phyloP scores from a whole-genome alignment of 164 flowering plant species.

The Vitis amurensis region DNA sequence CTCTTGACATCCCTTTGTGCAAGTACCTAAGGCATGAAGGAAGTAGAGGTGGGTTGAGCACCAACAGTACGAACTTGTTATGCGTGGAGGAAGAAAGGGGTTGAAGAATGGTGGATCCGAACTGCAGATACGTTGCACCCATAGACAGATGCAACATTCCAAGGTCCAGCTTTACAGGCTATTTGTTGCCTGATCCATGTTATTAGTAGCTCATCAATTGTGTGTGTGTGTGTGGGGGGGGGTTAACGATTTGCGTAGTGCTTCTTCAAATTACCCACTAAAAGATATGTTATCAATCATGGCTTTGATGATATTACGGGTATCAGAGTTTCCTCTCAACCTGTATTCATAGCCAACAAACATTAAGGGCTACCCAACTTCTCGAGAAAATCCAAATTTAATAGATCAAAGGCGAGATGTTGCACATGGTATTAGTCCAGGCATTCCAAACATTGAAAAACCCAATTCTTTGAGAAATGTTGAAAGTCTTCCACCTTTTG shows the following conservation, averaged over 20 bases:
- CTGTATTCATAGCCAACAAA: conserved; percentile 40
- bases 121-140: too few relatives aligned
- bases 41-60: too few relatives aligned
- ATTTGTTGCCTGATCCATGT: conserved; percentile 40
- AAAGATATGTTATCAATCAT: conserved; percentile 34
- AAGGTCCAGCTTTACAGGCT: conserved; percentile 43
- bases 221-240: background rate
- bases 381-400: conserved; percentile 37
- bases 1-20: too few relatives aligned
- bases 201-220: conserved; percentile 22
- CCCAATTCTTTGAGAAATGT: conserved; percentile 31
- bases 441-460: conserved; percentile 37
- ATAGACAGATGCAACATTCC: conserved; percentile 16
- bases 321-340: conserved; percentile 30
- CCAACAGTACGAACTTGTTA: too few relatives aligned
- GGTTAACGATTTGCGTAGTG: conserved; percentile 26
- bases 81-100: too few relatives aligned
- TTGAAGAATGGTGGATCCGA: too few relatives aligned
- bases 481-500: conserved; percentile 20
- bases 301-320: conserved; percentile 32
- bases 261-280: conserved; percentile 35
- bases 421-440: conserved; percentile 23
- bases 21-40: too few relatives aligned
- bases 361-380: conserved; percentile 27
- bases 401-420: conserved; percentile 40